A percentile compares a stretch with the other conserved stretches of the same genome.
Evolutionary conservation across 768 basidiomycete genomes (phyloP).

Genomic region (Leccinum longicurvipes): DNA sequence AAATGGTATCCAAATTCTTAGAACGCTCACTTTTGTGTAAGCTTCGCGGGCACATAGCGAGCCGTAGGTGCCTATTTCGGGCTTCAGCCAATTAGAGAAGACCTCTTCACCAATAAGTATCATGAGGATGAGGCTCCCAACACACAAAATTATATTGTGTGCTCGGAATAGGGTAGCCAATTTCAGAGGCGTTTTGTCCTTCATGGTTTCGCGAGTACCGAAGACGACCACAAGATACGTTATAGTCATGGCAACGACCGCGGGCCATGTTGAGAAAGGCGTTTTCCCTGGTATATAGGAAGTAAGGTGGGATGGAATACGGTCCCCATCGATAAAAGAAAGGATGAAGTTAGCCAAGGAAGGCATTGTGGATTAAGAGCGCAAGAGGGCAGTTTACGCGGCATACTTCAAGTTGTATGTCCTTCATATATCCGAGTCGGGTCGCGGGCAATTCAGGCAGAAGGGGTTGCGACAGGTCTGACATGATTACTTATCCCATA

Average conservation of each 20-base stretch:
- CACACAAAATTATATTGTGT: constrained; percentile 84
- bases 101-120: constrained; percentile 86
- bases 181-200: constrained; percentile 62
- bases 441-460: background rate
- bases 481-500: no score
- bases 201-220: constrained; percentile 78
- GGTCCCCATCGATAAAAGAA: constrained; percentile 44
- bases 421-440: background rate
- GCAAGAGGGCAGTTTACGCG: background rate
- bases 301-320: constrained; percentile 53
- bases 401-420: constrained; percentile 11
- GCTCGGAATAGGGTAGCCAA: constrained; percentile 76
- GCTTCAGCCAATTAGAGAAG: constrained; percentile 70
- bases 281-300: constrained; percentile 72
- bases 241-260: constrained; percentile 63
- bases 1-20: background rate
- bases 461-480: background rate
- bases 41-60: constrained; percentile 68
- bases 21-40: constrained; percentile 75
- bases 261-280: constrained; percentile 72
- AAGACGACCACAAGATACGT: constrained; percentile 87
- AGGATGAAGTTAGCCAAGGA: constrained; percentile 68
- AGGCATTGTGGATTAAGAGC: constrained; percentile 44
- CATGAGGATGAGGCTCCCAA: constrained; percentile 75
- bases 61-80: constrained; percentile 69